These are phyloP conservation scores for Colletotrichum agaves DNA, from an alignment of 2,329 filamentous ascomycete genomes.

Conservation along the genomic window DNA sequence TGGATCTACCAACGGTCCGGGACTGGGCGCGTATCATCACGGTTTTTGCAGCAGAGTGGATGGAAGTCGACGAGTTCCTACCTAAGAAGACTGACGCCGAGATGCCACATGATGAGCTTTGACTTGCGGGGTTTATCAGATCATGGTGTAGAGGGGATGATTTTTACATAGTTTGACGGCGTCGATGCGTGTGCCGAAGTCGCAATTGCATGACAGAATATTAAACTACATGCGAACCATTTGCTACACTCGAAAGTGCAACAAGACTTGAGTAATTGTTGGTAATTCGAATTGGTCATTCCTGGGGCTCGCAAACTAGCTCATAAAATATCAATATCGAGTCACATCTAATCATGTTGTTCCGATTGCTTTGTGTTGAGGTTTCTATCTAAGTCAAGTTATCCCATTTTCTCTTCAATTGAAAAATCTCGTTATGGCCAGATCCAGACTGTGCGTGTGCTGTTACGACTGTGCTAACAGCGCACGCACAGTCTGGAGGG, in stretches of 20 bases:
- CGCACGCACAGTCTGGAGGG: neutral
- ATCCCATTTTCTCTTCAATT: too few species aligned
- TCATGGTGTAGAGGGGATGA: neutral
- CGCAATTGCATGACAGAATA: too few species aligned
- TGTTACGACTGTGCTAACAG: neutral
- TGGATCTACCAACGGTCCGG: slow-evolving; percentile 81
- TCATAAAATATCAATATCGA: neutral
- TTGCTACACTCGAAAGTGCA: too few species aligned
- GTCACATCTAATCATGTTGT: neutral
- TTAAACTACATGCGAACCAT: too few species aligned
- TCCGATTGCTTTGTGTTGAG: too few species aligned
- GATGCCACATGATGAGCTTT: slow-evolving; percentile 41
- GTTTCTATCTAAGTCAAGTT: too few species aligned
- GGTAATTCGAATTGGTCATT: too few species aligned
- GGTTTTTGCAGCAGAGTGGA: slow-evolving; percentile 90
- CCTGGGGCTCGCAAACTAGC: too few species aligned
- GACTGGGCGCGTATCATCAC: slow-evolving; percentile 90
- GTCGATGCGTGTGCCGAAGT: neutral
- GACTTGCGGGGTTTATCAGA: neutral
- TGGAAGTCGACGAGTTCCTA: slow-evolving; percentile 72
- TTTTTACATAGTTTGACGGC: neutral
- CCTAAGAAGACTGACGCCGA: slow-evolving; percentile 42
- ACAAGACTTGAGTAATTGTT: too few species aligned
- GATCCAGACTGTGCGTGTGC: slow-evolving; percentile 1
- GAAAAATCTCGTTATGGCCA: too few species aligned